These are phyloP conservation scores for Peronosclerospora sorghi DNA, from an alignment of 352 stramenopile species.

Conservation along the genomic window DNA sequence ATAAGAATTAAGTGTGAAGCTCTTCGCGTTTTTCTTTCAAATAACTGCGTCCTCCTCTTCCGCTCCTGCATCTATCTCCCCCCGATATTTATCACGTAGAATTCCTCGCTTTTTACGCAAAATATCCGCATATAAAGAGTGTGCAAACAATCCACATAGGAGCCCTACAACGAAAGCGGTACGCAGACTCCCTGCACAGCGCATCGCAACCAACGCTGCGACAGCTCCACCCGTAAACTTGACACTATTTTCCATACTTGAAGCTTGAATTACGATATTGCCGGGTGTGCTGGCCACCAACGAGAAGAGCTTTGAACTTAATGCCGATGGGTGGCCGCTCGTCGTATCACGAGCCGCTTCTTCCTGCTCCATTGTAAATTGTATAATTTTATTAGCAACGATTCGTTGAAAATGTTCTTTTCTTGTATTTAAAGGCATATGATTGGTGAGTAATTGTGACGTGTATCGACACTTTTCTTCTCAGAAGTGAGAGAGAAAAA, in stretches of 20 bases:
- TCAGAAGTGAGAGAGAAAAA: no score
- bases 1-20: not conserved
- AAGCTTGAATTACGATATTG: constrained; percentile 12
- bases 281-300: constrained; percentile 8
- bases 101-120: constrained; percentile 28
- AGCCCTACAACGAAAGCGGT: constrained; percentile 48
- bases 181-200: constrained; percentile 48
- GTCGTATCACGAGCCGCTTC: not conserved
- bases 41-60: constrained; percentile 3
- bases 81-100: constrained; percentile 1
- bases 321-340: constrained; percentile 8
- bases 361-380: constrained; percentile 8
- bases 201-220: constrained; percentile 44
- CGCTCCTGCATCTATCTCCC: constrained; percentile 6
- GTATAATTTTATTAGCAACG: no score
- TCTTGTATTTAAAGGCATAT: no score
- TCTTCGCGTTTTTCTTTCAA: not conserved
- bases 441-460: no score
- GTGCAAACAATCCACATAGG: constrained; percentile 50
- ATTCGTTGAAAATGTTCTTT: no score
- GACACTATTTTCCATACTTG: constrained; percentile 38
- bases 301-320: constrained; percentile 12
- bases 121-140: constrained; percentile 66
- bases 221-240: constrained; percentile 51
- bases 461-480: no score